phyloP scores from a whole-genome alignment of 2,329 filamentous ascomycete genomes.

The Teratosphaeria viscida region DNA sequence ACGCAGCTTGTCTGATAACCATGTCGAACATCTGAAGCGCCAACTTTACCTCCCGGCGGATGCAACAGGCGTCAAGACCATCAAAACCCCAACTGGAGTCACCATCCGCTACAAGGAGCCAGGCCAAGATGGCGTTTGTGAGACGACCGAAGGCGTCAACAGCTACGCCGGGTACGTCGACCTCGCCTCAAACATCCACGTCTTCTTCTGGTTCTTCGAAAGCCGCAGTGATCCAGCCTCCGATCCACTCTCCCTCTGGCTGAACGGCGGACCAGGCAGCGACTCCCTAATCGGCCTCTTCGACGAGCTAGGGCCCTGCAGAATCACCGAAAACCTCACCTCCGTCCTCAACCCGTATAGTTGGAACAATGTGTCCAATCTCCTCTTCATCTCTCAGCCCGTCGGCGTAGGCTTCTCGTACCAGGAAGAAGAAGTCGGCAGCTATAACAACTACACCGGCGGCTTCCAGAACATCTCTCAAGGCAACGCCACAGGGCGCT shows the following conservation, averaged over 20 bases:
- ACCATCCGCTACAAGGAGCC: conserved; percentile 43
- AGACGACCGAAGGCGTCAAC: conserved; percentile 40
- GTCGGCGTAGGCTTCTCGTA: conserved; percentile 48
- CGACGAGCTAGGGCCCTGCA: conserved; percentile 34
- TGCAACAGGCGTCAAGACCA: conserved; percentile 34
- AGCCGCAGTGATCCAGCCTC: conserved; percentile 40
- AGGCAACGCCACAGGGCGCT: conserved; percentile 31
- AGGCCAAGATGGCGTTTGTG: conserved; percentile 37
- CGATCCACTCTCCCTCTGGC: conserved; percentile 51
- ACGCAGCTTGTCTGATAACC: neutral
- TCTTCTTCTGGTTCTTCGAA: conserved; percentile 52
- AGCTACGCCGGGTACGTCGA: conserved; percentile 35
- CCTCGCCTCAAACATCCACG: conserved; percentile 24
- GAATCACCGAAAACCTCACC: conserved; percentile 34
- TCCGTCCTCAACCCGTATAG: conserved; percentile 52
- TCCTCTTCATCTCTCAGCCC: conserved; percentile 53
- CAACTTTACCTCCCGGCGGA: conserved; percentile 27
- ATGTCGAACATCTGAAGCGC: conserved; percentile 5
- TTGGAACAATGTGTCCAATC: conserved; percentile 43
- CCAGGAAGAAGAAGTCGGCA: conserved; percentile 31
- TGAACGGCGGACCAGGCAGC: conserved; percentile 50
- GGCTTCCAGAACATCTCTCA: conserved; percentile 34
- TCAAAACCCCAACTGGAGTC: conserved; percentile 32
- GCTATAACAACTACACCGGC: conserved; percentile 23
- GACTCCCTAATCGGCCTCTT: conserved; percentile 50